Base-by-base conservation (phyloP, 2,329 filamentous ascomycete species). In the Talaromyces sp. region DNA sequence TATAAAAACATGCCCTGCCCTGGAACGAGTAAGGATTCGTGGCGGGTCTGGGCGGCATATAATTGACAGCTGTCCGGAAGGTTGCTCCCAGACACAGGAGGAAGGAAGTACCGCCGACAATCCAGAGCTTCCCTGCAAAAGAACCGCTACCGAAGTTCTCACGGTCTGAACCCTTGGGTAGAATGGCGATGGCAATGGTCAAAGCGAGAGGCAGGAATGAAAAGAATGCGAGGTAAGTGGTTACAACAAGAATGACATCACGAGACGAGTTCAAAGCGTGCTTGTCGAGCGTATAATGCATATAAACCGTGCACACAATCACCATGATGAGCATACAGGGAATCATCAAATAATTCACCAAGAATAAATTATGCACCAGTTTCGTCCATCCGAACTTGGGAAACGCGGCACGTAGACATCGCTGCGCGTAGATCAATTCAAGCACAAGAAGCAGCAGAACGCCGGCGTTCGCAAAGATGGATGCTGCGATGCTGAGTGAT, bases 361-460 rank as follows among this genome's bases (percentile, higher is more conserved):
- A 81, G 71, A 91, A 87, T 25, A 72, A 57, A 19, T 77, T 62
- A 1, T 77, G 78, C 22, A 84, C 77, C 1, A 73, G 65, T 22
- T 73, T 77, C 61, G 82, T 80, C 89, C 89, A 93, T 59, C 89
- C 90, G 33, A 90, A 69, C 2, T 70, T 68, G 0, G 89, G 89
- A 66, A 92, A 88, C 46, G 84, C 82, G 4, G 88, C 87, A 56
- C 91, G 82, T 17, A 94, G 72, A 25, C 96, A 80, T 46, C 91
- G 85, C 72, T 91, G 89, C 0, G 86, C 75, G 68, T 92, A 89
- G 66, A 94, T 75, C 41, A 95, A 74, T 74, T 96, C 94, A 72
- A 91, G 77, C 65, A 93, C 75, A 72, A 89, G 93, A 25, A 95
- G 76, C 7, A 95, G 72, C 35, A 95, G 70, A 15, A 91, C 84